These are phyloP conservation scores for Salix arbutifolia DNA, from an alignment of 345 rosid genomes.

Conservation along the genomic window DNA sequence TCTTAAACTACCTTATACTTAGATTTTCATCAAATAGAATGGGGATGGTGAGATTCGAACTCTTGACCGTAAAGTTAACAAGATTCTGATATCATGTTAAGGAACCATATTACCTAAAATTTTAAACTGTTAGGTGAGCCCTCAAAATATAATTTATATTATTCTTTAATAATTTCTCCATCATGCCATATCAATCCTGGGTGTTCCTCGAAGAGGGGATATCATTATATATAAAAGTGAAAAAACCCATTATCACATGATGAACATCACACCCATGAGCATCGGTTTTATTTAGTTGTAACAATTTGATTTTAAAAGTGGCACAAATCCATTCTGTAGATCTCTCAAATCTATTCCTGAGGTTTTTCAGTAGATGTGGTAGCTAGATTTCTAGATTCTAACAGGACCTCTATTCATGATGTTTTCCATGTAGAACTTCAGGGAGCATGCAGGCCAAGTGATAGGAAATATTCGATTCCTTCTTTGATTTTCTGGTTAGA, in stretches of 20 bases:
- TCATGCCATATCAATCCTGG: neutral
- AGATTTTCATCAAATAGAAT: too few species aligned
- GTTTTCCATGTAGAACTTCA: neutral
- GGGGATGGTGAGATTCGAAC: rapidly evolving
- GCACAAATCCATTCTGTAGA: neutral
- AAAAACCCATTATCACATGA: neutral
- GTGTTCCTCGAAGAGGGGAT: neutral
- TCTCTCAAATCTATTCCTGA: neutral
- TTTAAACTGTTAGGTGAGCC: too few species aligned
- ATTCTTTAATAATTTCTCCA: neutral
- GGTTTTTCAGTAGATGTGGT: neutral
- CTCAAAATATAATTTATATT: too few species aligned
- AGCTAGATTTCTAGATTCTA: neutral
- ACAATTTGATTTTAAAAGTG: neutral
- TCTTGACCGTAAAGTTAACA: too few species aligned
- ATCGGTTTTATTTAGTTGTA: neutral
- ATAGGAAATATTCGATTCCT: neutral
- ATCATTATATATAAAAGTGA: neutral
- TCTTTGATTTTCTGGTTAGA: too few species aligned
- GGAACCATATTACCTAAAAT: too few species aligned
- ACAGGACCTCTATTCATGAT: neutral
- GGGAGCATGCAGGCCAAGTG: neutral
- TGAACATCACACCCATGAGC: neutral
- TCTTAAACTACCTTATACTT: rapidly evolving
- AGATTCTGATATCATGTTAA: too few species aligned